Evolutionary conservation across 805 yeast genomes (phyloP), one percentile per base, ranked within the genome.

Genomic region (Millerago galiae): DNA sequence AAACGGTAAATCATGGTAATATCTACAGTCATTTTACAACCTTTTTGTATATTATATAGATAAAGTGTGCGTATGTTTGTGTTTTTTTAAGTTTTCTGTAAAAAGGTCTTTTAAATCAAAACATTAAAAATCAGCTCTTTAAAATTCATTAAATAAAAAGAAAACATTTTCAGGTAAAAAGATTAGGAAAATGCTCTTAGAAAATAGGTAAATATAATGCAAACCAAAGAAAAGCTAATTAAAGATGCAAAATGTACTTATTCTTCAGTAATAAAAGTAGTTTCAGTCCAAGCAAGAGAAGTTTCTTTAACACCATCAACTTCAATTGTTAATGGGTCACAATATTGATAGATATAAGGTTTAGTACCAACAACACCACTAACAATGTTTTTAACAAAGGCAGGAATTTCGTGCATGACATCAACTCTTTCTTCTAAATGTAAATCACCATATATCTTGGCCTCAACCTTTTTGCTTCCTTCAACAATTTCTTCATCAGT

Each of bases 371-470:
- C 93, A 42, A 91, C 95, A 45, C 95, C 96, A 48, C 90, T 79
- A 36, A 87, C 98, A 45, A 93, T 84, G 55, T 81, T 84, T 68
- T 91, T 93, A 52, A 93, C 95, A 65, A 93, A 89, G 49, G 78
- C 81, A 24, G 99, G 99, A 45, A 93, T 82, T 67, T 93, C 98
- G 40, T 89, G 86, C 97, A 93, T 89, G 46, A 93, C 98, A 65
- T 93, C 99, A 45, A 93, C 90, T 60, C 98, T 80, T 68, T 88
- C 97, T 40, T 87, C 79, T 47, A 86, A 65, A 36, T 72, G 68
- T 52, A 91, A 72, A 17, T 71, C 66, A 47, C 96, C 96, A 33
- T 54, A 59, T 16, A 84, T 77, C 10, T 59, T 62, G 37, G 76
- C 83, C 37, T 62, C 66, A 21, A 74, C 70, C 34, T 54, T 50